phyloP scores from a whole-genome alignment of 1,139 yeast species.

The Debaryomyces sp. region DNA sequence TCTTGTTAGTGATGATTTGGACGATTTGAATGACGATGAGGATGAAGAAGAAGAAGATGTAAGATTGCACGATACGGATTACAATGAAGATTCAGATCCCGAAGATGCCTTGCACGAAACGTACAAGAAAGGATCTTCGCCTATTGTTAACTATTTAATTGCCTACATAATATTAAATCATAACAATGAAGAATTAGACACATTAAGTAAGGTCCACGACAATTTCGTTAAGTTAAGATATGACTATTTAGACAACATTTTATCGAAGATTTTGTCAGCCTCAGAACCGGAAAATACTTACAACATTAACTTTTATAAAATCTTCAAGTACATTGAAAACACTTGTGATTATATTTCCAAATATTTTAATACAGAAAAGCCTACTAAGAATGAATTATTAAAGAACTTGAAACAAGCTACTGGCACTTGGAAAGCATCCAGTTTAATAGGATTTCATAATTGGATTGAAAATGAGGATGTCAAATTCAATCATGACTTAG shows the following conservation, averaged over 20 bases:
- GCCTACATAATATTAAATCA: constrained; percentile 35
- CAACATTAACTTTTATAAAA: constrained; percentile 27
- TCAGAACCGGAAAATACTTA: background rate
- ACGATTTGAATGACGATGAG: constrained; percentile 18
- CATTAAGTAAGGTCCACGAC: constrained; percentile 23
- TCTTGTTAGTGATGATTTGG: constrained; percentile 20
- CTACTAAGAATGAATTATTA: constrained; percentile 22
- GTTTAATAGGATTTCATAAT: constrained; percentile 31
- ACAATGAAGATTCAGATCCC: constrained; percentile 3
- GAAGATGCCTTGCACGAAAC: constrained; percentile 8
- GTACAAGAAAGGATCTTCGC: constrained; percentile 27
- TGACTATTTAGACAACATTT: constrained; percentile 19
- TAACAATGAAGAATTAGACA: constrained; percentile 18
- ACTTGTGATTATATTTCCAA: constrained; percentile 31
- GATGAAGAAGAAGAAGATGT: constrained; percentile 18
- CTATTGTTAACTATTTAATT: constrained; percentile 37
- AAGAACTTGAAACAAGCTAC: constrained; percentile 22
- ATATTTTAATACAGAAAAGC: constrained; percentile 23
- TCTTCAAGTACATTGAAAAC: constrained; percentile 38
- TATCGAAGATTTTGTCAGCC: constrained; percentile 12
- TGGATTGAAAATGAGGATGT: constrained; percentile 29
- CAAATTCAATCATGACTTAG: constrained; percentile 16
- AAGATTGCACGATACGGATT: constrained; percentile 4
- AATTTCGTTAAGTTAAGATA: constrained; percentile 30
- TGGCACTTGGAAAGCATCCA: constrained; percentile 31